Base-by-base conservation (phyloP, 257 asterid species). In the Dorcoceras hygrometricum region DNA sequence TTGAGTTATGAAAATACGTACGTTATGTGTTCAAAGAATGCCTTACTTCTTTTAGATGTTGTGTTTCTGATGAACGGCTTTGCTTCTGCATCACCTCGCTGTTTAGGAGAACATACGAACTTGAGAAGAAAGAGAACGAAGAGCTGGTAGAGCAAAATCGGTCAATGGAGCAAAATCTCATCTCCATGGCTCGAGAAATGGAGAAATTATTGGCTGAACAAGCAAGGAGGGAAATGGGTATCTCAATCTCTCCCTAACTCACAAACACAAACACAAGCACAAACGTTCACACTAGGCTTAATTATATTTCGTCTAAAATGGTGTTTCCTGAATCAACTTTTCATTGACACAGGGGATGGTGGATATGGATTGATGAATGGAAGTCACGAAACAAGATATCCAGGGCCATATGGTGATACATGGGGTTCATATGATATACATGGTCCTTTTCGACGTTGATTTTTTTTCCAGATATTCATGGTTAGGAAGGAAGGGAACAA, bases 131-230 rank as follows among this genome's bases (percentile, higher is more conserved):
- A 46, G 22, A 18, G 22, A 46, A 46, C 22, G 54, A 46, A 46
- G 54, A 46, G 54, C 22, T 46, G 54, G 54, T 46, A 46, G 54
- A 46, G 54, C 54, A 46, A 46, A 46, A 46, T 18, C 22, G 7
- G 20, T 46, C 54, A 5, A 46, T 46, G 54, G 54, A 46, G 20
- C 54, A 46, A 46, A 46, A 46, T 46, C 54, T 46, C 22, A 71
- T 88, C 63, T 80, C 89, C 25, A 84, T 87, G 97, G 95, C 99
- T 75, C 93, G 95, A 62, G 97, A 94, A 75, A 78, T 88, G 29
- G 99, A 94, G 78, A 83, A 81, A 76, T 79, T 94, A 61, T 90
- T 88, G 7, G 94, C 95, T 62, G 98, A 87, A 69, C 83, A 80
- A 80, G 72, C 78, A 2, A 77, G 84, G 82, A 85, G 87, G 74